phyloP scores from a whole-genome alignment of 345 rosid genomes.

The Populus tremula region DNA sequence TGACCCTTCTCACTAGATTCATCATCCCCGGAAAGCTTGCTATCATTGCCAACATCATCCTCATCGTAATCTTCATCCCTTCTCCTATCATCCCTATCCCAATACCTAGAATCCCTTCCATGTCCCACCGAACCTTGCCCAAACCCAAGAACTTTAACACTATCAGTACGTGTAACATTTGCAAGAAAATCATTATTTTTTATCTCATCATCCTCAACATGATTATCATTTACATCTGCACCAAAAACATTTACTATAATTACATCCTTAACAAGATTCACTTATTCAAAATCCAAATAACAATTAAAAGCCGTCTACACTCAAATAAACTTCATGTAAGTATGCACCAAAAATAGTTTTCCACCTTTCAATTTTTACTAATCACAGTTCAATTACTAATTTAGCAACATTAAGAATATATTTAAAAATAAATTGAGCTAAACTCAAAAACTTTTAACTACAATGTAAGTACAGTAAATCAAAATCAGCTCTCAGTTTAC shows the following conservation, averaged over 20 bases:
- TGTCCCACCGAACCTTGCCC: slow-evolving; percentile 64
- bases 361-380: neutral
- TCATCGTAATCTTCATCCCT: slow-evolving; percentile 80
- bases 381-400: neutral
- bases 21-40: slow-evolving; percentile 12
- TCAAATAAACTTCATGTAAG: neutral
- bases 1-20: slow-evolving; percentile 31
- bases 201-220: slow-evolving; percentile 36
- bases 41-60: slow-evolving; percentile 46
- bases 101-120: slow-evolving; percentile 84
- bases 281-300: neutral
- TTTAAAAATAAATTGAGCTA: neutral
- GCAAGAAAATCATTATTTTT: slow-evolving; percentile 68
- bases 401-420: neutral
- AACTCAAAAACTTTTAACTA: neutral
- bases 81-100: slow-evolving; percentile 97
- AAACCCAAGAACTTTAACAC: slow-evolving; percentile 56
- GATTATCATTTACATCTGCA: slow-evolving; percentile 40
- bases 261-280: neutral
- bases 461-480: neutral
- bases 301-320: neutral
- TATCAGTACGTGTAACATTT: slow-evolving; percentile 69
- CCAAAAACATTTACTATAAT: neutral
- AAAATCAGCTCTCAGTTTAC: neutral
- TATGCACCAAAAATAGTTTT: neutral